Evolutionary conservation across 352 stramenopile species (phyloP).

Genomic region (Phytophthora sojae): DNA sequence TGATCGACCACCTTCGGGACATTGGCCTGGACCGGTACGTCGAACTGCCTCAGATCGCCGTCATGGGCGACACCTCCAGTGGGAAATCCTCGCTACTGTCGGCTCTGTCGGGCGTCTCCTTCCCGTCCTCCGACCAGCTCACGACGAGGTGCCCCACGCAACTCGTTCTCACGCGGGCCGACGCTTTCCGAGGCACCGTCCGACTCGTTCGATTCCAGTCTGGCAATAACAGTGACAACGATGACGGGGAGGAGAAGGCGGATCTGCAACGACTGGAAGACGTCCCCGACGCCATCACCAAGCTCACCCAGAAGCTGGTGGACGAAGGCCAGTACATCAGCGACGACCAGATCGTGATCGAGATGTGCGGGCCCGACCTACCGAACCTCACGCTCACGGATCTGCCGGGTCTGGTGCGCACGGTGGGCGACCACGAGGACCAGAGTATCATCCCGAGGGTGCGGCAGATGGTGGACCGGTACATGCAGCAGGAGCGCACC

Average conservation of each 20-base stretch:
- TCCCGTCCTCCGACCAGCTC: constrained; percentile 79
- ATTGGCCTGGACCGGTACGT: constrained; percentile 77
- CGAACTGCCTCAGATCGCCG: constrained; percentile 89
- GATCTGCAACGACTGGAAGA: constrained; percentile 30
- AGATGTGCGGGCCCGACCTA: constrained; percentile 62
- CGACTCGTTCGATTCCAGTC: constrained; percentile 66
- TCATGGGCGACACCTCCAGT: constrained; percentile 92
- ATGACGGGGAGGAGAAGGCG: constrained; percentile 27
- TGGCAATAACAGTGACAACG: background rate
- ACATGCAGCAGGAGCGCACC: constrained; percentile 77
- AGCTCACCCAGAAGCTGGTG: constrained; percentile 64
- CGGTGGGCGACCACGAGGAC: constrained; percentile 72
- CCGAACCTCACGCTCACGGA: constrained; percentile 87
- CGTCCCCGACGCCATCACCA: constrained; percentile 32
- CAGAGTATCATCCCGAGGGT: constrained; percentile 70
- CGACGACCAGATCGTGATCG: constrained; percentile 83
- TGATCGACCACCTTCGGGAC: constrained; percentile 61
- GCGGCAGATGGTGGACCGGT: constrained; percentile 74
- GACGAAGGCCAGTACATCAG: constrained; percentile 76
- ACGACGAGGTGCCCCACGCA: constrained; percentile 86
- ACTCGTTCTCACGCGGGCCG: constrained; percentile 63
- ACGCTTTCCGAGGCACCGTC: constrained; percentile 56
- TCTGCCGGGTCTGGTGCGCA: constrained; percentile 80
- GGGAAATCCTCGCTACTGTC: constrained; percentile 91
- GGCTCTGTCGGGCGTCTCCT: constrained; percentile 80